Conservation (phyloP, 345 rosid species). For the Turritis glabra region DNA sequence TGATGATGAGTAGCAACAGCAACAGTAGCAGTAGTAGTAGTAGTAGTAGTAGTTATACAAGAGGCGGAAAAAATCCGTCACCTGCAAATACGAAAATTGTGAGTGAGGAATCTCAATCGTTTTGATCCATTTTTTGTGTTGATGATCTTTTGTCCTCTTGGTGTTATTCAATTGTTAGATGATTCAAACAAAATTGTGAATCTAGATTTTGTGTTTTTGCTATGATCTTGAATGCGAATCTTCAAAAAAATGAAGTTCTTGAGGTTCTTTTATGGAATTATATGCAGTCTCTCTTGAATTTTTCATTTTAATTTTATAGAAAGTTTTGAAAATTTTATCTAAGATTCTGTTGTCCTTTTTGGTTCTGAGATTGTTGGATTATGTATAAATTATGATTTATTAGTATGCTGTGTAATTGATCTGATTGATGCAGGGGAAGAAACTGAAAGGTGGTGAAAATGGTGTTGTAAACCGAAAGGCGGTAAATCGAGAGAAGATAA, state of each 20-base stretch:
- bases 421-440: conserved; percentile 50
- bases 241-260: background rate
- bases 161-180: background rate
- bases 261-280: background rate
- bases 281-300: background rate
- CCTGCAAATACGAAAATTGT: conserved; percentile 1
- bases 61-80: background rate
- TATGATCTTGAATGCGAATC: background rate
- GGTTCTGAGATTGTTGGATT: background rate
- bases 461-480: conserved; percentile 39
- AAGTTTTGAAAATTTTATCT: too few species aligned
- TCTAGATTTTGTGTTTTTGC: background rate
- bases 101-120: conserved; percentile 12
- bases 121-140: background rate
- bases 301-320: background rate
- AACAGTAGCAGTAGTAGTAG: background rate
- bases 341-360: background rate
- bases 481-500: conserved; percentile 53
- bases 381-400: background rate
- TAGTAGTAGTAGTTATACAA: background rate
- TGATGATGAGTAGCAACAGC: conserved; percentile 10
- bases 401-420: conserved; percentile 35
- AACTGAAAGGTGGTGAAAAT: conserved; percentile 45
- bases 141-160: background rate
- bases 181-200: background rate